Conservation (phyloP, 2,329 filamentous ascomycete genomes). For the Ophiostoma tasmaniense region DNA sequence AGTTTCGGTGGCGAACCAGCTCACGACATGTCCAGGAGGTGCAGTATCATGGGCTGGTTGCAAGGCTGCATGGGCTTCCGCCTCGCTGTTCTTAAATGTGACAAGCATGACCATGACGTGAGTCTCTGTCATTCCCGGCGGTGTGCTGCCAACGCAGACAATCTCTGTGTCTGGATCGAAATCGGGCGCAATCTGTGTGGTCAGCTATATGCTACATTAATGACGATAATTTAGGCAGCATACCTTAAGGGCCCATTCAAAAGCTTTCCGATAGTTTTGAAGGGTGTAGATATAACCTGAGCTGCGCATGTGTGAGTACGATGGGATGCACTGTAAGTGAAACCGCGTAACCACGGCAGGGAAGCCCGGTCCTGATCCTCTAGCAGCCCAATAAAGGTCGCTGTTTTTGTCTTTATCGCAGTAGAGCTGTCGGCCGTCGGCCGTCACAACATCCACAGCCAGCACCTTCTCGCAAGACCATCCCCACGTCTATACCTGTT, state of each 20-base stretch:
- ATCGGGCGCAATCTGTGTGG: slow-evolving; percentile 20
- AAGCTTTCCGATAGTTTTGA: slow-evolving; percentile 33
- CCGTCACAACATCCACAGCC: slow-evolving; percentile 41
- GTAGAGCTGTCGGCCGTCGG: slow-evolving; percentile 32
- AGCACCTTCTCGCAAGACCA: slow-evolving; percentile 43
- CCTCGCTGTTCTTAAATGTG: slow-evolving; percentile 33
- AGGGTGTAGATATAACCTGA: slow-evolving; percentile 37
- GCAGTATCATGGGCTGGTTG: slow-evolving; percentile 30
- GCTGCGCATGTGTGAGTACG: slow-evolving; percentile 11
- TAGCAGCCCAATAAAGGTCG: slow-evolving; percentile 42
- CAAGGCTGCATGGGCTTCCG: slow-evolving; percentile 31
- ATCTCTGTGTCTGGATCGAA: slow-evolving; percentile 34
- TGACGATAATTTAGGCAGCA: slow-evolving; percentile 9
- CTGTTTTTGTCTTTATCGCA: slow-evolving; percentile 32
- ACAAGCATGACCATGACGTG: slow-evolving; percentile 33
- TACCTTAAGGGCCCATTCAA: slow-evolving; percentile 19
- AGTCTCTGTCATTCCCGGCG: slow-evolving; percentile 24
- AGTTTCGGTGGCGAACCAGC: slow-evolving; percentile 25
- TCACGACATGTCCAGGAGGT: slow-evolving; percentile 28
- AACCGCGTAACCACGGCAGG: slow-evolving; percentile 45
- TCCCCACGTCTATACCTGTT: slow-evolving; percentile 37
- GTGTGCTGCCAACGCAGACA: slow-evolving; percentile 30
- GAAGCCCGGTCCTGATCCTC: slow-evolving; percentile 42
- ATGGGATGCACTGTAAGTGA: slow-evolving; percentile 35
- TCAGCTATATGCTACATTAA: background rate